Evolutionary conservation across 768 basidiomycete genomes (phyloP), one percentile per base, ranked within the genome.

Genomic region (Boletus bicolor): DNA sequence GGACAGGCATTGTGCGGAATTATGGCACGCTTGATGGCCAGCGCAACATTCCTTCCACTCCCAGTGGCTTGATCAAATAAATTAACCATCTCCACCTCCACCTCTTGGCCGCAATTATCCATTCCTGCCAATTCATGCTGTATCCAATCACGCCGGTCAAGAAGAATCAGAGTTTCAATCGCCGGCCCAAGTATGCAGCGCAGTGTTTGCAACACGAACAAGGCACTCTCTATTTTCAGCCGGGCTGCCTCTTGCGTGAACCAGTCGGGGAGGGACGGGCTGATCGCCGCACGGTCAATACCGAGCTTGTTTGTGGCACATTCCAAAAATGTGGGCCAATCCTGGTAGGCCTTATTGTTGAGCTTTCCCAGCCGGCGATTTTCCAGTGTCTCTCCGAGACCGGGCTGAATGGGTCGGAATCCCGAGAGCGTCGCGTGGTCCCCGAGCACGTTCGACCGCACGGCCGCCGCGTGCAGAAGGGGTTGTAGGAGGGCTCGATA

Each of bases 31-130:
- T 70, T 72, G 49, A 86, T 71, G 35, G 84, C 80, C 48, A 89
- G 73, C 7, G 82, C 87, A 53, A 87, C 74, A 68, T 90, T 91
- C 62, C 89, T 73, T 45, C 83, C 87, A 67, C 89, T 91, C 43
- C 86, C 88, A 3, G 79, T 79, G 5, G 75, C 74, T 67, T 90
- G 89, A 63, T 89, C 85, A 56, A 91, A 91, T 41, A 91, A 64
- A 67, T 87, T 89, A 3, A 89, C 74, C 21, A 82, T 62, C 32
- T 78, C 73, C 19, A 81, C 76, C 41, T 55, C 63, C 58, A 81
- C 66, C 49, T 70, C 39, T 59, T 44, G 55, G 36, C 57, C 60
- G 53, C 53, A 9, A 36, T 53, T 52, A 19, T 47, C 54, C 57
- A 59, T 67, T 17, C 64, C 72, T 64, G 61, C 46, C 35, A 77